Evolutionary conservation across 2,329 filamentous ascomycete species (phyloP).

Genomic region (Penicillium sp.): DNA sequence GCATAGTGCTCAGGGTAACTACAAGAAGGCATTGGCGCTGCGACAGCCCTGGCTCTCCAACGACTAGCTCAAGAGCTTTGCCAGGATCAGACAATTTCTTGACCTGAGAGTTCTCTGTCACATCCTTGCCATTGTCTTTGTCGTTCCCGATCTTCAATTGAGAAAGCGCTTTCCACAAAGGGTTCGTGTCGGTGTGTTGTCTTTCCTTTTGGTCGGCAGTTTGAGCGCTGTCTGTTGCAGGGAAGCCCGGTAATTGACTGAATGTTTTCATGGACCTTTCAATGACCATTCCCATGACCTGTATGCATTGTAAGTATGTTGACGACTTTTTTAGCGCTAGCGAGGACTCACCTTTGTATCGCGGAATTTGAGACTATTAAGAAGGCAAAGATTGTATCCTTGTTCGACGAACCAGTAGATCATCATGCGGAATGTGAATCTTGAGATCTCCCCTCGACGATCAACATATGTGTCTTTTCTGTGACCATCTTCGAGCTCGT

Average conservation of each 20-base stretch:
- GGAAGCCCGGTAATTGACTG: background rate
- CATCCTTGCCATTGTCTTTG: background rate
- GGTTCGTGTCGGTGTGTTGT: background rate
- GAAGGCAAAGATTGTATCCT: slow-evolving; percentile 60
- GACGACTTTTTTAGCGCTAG: background rate
- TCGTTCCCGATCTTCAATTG: background rate
- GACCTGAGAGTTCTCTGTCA: background rate
- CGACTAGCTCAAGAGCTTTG: background rate
- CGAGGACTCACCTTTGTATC: slow-evolving; percentile 56
- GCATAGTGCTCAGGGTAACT: slow-evolving; percentile 18
- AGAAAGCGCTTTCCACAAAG: background rate
- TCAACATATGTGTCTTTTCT: background rate
- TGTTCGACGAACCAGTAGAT: slow-evolving; percentile 54
- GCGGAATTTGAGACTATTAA: slow-evolving; percentile 60
- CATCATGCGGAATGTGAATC: slow-evolving; percentile 43
- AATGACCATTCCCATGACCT: slow-evolving; percentile 24
- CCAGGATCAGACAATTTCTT: background rate
- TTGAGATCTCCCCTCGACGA: slow-evolving; percentile 9
- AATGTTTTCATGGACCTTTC: slow-evolving; percentile 13
- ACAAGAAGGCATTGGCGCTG: slow-evolving; percentile 23
- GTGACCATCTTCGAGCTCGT: background rate
- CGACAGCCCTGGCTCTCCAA: slow-evolving; percentile 10
- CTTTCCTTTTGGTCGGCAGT: background rate
- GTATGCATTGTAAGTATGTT: slow-evolving; percentile 1
- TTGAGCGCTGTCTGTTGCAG: background rate